phyloP scores from a whole-genome alignment of 257 asterid species.

The Nicotiana undulata region DNA sequence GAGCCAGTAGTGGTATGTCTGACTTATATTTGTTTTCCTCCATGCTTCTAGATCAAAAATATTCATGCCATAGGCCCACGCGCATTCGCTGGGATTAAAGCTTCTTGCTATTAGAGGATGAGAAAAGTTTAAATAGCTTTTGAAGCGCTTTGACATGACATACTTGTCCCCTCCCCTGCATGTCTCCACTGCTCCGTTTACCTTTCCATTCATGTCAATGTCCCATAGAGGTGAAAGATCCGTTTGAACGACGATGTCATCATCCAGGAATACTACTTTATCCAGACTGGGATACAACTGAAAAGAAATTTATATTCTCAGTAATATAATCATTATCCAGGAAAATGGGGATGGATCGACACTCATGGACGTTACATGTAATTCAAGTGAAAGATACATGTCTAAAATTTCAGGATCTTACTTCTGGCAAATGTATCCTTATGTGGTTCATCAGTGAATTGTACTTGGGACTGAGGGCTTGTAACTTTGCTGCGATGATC shows the following conservation, averaged over 20 bases:
- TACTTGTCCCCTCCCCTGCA: conserved; percentile 77
- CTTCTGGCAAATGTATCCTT: conserved; percentile 93
- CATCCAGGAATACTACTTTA: conserved; percentile 87
- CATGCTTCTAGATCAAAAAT: conserved; percentile 84
- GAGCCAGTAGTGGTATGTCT: conserved; percentile 75
- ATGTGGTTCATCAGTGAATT: conserved; percentile 90
- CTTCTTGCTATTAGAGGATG: conserved; percentile 71
- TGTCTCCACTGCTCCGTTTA: conserved; percentile 93
- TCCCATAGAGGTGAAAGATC: conserved; percentile 95
- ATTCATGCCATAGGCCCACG: conserved; percentile 99
- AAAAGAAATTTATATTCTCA: conserved; percentile 13
- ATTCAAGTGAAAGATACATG: not conserved
- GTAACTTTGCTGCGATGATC: conserved; percentile 83
- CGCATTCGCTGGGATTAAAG: conserved; percentile 80
- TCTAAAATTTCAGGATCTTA: conserved; percentile 14
- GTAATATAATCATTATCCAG: not conserved
- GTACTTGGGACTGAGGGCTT: conserved; percentile 93
- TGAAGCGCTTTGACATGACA: conserved; percentile 88
- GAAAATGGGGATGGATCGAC: not conserved
- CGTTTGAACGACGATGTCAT: conserved; percentile 83
- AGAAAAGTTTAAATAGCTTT: conserved; percentile 85
- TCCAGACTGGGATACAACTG: conserved; percentile 85
- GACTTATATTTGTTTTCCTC: conserved; percentile 79
- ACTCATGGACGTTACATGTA: not conserved
- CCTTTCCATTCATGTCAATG: conserved; percentile 81